Evolutionary conservation across 2,329 filamentous ascomycete genomes (phyloP), one percentile per base, ranked within the genome.

Genomic region (Atkinsonella hypoxylon): DNA sequence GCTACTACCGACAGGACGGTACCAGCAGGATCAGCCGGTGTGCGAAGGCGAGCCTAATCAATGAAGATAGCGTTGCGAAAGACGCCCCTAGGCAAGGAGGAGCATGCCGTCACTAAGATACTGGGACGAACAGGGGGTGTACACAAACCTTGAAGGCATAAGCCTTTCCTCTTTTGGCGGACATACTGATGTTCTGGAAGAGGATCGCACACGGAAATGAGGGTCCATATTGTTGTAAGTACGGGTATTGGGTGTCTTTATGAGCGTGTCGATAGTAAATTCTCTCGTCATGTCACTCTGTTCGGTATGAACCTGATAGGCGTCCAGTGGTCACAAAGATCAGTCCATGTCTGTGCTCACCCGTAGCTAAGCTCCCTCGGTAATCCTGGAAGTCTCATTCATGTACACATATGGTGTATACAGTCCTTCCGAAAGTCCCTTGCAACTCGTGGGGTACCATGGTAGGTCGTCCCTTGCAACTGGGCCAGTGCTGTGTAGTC

Each of bases 191-290:
- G n/a, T 32, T 48, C 22, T 26, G 3, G 31, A 10, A 17, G 15
- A 41, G 10, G 22, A n/a, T 40, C 32, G 20, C 20, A 31, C 17
- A 40, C 10, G 31, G 20, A 18, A 12, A 36, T 18, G 20, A 26
- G 40, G 9, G 40, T 46, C 47, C 49, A 31, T 26, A 30, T 36
- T 36, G 47, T 42, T 42, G 26, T 45, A 38, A 42, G 38, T 17
- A n/a, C 38, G 13, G n/a, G 22, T 31, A 13, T 18, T n/a, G 22
- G 36, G 11, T 42, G n/a, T 26, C n/a, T 20, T 18, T 3, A 43
- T 32, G 43, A 52, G 38, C 17, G 51, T 52, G 42, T 50, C 51
- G 20, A 52, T 50, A 36, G 43, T 42, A 52, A 46, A 32, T 15
- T 43, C 20, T 45, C 48, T 47, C 15, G n/a, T n/a, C 18, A 47